A percentile compares a stretch with the other conserved stretches of the same genome.
Conservation (phyloP, 2,329 filamentous ascomycete genomes). For the Dothistroma septosporum region DNA sequence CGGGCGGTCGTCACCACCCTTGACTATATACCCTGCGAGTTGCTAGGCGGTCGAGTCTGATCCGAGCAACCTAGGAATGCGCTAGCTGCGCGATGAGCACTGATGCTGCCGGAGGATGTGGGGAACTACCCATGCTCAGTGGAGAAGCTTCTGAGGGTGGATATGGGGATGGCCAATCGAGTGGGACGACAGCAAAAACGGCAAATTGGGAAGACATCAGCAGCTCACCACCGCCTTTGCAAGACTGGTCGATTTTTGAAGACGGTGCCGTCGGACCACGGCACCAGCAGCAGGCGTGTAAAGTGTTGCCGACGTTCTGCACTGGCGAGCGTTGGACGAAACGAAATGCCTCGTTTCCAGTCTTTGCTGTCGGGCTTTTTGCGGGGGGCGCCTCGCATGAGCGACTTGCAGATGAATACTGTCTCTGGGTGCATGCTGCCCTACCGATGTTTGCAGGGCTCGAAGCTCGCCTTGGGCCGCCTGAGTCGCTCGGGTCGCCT, state of each 20-base stretch:
- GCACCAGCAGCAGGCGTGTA: not conserved
- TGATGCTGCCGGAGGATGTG: conserved; percentile 5
- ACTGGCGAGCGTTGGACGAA: not conserved
- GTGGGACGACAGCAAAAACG: conserved; percentile 8
- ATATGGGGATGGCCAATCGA: conserved; percentile 19
- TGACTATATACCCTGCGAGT: conserved; percentile 11
- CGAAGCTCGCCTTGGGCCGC: no score
- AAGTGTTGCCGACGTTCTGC: not conserved
- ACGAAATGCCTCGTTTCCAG: not conserved
- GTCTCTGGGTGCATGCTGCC: not conserved
- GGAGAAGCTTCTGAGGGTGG: conserved; percentile 3
- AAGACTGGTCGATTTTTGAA: conserved; percentile 8
- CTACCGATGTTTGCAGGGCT: not conserved
- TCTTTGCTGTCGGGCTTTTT: not conserved
- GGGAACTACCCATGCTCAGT: conserved; percentile 1
- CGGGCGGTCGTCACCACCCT: conserved; percentile 4
- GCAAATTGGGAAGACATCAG: conserved; percentile 15
- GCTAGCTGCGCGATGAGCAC: conserved; percentile 11
- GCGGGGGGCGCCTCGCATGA: not conserved
- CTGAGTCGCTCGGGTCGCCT: no score
- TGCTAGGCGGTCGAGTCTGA: conserved; percentile 2
- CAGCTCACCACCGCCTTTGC: not conserved
- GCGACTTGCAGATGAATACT: not conserved
- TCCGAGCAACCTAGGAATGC: conserved; percentile 2
- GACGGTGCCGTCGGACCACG: conserved; percentile 4